These are phyloP conservation scores for Xylaria sp. DNA, from an alignment of 2,329 filamentous ascomycete genomes.

Conservation along the genomic window DNA sequence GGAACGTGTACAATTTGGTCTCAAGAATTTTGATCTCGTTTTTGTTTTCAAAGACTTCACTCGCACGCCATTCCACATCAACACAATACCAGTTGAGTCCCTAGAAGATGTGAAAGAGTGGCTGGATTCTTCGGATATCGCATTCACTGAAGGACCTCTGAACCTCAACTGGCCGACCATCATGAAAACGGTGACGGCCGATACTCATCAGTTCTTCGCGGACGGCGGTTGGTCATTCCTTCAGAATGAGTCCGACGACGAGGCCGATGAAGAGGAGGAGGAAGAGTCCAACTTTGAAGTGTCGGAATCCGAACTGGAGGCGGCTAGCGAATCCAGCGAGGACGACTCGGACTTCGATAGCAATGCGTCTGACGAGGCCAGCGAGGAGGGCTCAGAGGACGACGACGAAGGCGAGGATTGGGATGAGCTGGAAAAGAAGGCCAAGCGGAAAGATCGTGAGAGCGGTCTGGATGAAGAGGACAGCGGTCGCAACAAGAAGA, in stretches of 20 bases:
- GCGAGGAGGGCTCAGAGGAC: constrained; percentile 75
- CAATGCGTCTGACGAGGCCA: constrained; percentile 83
- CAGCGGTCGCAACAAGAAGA: constrained; percentile 75
- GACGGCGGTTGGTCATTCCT: constrained; percentile 97
- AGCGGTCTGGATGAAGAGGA: constrained; percentile 79
- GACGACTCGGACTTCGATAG: constrained; percentile 95
- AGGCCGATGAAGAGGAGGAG: constrained; percentile 82
- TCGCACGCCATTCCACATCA: constrained; percentile 90
- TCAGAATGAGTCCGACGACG: constrained; percentile 85
- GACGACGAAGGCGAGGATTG: constrained; percentile 87
- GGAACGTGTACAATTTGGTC: constrained; percentile 93
- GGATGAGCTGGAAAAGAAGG: constrained; percentile 94
- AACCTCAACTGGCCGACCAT: constrained; percentile 99
- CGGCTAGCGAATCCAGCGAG: constrained; percentile 77
- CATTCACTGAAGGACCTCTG: constrained; percentile 91
- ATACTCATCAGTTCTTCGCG: constrained; percentile 93
- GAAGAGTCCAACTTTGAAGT: constrained; percentile 95
- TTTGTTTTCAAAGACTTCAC: constrained; percentile 98
- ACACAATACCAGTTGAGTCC: constrained; percentile 96
- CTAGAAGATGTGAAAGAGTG: constrained; percentile 97
- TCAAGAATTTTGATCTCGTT: constrained; percentile 99
- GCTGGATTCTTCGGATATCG: constrained; percentile 94
- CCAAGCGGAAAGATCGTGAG: constrained; percentile 82
- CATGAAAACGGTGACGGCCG: constrained; percentile 97
- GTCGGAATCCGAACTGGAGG: constrained; percentile 85